Percentiles rank a stretch among this genome's conserved stretches.
Evolutionary conservation across 352 stramenopile species (phyloP).

Genomic region (Globisporangium alternatum): DNA sequence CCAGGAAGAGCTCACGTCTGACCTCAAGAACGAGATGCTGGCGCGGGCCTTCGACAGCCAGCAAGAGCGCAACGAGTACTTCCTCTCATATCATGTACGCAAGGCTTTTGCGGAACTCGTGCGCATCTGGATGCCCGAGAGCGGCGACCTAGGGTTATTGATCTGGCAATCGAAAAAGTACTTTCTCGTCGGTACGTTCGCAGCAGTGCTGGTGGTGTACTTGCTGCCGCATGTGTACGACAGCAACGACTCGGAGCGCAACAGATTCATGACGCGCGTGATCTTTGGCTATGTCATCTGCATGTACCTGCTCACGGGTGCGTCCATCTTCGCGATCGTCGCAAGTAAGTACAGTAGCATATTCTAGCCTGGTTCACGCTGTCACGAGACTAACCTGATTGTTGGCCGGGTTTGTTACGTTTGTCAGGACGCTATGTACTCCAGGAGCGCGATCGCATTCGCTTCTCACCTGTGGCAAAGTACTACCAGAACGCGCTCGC

Average conservation of each 20-base stretch:
- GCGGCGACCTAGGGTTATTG: conserved; percentile 41
- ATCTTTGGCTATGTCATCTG: conserved; percentile 35
- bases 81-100: conserved; percentile 32
- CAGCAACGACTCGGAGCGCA: conserved; percentile 12
- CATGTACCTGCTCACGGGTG: conserved; percentile 31
- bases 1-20: conserved; percentile 41
- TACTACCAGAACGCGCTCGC: conserved; percentile 55
- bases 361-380: neutral
- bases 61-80: conserved; percentile 37
- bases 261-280: conserved; percentile 37
- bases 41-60: conserved; percentile 30
- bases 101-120: conserved; percentile 44
- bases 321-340: conserved; percentile 36
- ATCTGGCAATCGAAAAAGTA: conserved; percentile 50
- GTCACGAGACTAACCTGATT: neutral
- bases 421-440: conserved; percentile 47
- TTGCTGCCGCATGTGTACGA: conserved; percentile 9
- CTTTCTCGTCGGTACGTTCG: conserved; percentile 28
- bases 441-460: conserved; percentile 47
- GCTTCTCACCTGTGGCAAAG: conserved; percentile 36
- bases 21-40: conserved; percentile 41
- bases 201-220: conserved; percentile 19
- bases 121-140: conserved; percentile 62
- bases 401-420: neutral
- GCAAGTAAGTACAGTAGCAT: conserved; percentile 19